These are phyloP conservation scores for Lachancea sp. DNA, from an alignment of 805 yeast genomes.

Conservation along the genomic window DNA sequence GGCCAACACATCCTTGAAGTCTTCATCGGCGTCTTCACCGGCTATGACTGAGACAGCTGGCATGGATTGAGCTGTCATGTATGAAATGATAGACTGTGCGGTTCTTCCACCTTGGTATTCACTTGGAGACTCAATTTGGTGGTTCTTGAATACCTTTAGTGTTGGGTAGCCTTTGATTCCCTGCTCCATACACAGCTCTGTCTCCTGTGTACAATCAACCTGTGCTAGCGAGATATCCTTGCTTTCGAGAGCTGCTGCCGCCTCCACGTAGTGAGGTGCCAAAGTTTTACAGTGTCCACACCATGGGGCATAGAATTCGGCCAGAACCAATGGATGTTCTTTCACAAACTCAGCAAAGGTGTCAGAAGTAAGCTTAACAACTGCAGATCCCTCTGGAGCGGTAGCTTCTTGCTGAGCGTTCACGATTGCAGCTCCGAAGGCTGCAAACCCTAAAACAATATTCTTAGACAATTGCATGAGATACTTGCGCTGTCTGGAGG, in stretches of 20 bases:
- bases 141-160: slow-evolving; percentile 62
- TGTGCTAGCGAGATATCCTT: slow-evolving; percentile 71
- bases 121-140: slow-evolving; percentile 36
- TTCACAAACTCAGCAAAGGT: slow-evolving; percentile 60
- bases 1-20: slow-evolving; percentile 33
- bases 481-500: neutral
- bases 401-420: slow-evolving; percentile 49
- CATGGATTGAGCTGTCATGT: slow-evolving; percentile 72
- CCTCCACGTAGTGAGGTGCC: slow-evolving; percentile 73
- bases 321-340: slow-evolving; percentile 70
- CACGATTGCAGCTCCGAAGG: slow-evolving; percentile 18
- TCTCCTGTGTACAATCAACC: slow-evolving; percentile 77
- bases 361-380: slow-evolving; percentile 65
- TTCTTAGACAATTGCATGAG: slow-evolving; percentile 17
- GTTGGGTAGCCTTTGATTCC: slow-evolving; percentile 82
- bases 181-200: slow-evolving; percentile 58
- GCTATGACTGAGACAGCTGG: slow-evolving; percentile 62
- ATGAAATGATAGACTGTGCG: slow-evolving; percentile 67
- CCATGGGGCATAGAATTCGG: slow-evolving; percentile 95
- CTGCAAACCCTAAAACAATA: slow-evolving; percentile 18
- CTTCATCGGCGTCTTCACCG: slow-evolving; percentile 44
- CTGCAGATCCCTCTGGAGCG: slow-evolving; percentile 81
- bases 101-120: slow-evolving; percentile 85
- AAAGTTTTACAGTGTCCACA: slow-evolving; percentile 92
- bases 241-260: slow-evolving; percentile 68